Evolutionary conservation across 148 eudicot species (phyloP).

Genomic region (Vaccinium corymbosum): DNA sequence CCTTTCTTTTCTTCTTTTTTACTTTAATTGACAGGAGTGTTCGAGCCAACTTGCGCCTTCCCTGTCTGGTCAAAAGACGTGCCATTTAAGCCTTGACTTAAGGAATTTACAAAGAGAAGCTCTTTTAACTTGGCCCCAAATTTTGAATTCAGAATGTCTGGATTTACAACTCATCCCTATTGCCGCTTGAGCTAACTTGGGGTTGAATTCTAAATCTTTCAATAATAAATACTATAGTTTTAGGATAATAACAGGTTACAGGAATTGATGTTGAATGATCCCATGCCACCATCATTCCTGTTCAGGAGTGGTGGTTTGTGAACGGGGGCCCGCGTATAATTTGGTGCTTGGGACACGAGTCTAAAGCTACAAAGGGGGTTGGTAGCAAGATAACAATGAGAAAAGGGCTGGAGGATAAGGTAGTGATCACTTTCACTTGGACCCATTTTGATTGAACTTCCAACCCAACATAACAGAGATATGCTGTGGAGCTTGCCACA

Average conservation of each 20-base stretch:
- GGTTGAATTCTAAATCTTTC: too few relatives aligned
- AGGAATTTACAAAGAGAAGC: too few relatives aligned
- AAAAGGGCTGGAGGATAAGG: background rate
- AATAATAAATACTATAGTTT: background rate
- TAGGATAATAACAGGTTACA: background rate
- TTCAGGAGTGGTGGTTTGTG: background rate
- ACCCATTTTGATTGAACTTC: slow-evolving; percentile 3
- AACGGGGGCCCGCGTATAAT: background rate
- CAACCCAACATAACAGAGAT: background rate
- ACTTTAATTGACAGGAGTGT: too few relatives aligned
- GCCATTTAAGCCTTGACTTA: too few relatives aligned
- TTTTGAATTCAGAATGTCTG: too few relatives aligned
- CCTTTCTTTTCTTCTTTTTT: too few relatives aligned
- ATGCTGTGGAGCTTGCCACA: background rate
- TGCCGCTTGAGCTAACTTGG: too few relatives aligned
- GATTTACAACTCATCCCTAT: too few relatives aligned
- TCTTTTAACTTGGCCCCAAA: too few relatives aligned
- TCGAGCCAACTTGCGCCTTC: too few relatives aligned
- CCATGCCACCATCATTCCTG: background rate
- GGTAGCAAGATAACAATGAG: slow-evolving; percentile 1
- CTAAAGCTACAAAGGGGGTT: background rate
- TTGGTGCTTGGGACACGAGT: background rate
- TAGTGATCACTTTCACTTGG: slow-evolving; percentile 5
- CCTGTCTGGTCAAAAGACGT: too few relatives aligned
- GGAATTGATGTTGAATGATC: background rate